Evolutionary conservation across 2,329 filamentous ascomycete genomes (phyloP), one percentile per base, ranked within the genome.

Genomic region (Magnaporthiopsis poae): DNA sequence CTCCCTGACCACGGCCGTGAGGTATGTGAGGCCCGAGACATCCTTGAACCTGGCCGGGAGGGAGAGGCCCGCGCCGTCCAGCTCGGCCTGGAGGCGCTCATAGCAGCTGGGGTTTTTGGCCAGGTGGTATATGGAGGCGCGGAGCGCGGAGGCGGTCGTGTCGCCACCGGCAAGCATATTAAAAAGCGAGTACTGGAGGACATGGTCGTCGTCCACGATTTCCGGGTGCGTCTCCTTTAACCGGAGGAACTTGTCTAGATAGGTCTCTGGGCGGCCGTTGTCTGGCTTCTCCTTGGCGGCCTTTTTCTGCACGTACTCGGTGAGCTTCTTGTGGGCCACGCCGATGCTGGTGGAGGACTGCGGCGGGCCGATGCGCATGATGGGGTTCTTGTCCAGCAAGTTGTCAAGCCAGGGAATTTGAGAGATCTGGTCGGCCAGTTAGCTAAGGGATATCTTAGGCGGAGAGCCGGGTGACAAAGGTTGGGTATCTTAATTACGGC

Each of bases 1-100:
- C 71, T 87, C 85, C n/a, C 79, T 80, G 25, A 86, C 76, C 2
- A 83, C 79, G 3, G 83, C 83, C 60, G 81, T 76, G 11, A 86
- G 77, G 70, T 84, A 81, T 25, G 74, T 75, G 12, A 77, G 73
- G 36, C 70, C 72, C 33, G 69, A 75, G 52, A 73, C 69, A 12
- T 67, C 68, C 11, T 66, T 63, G 64, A 61, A 69, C 11, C 61
- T 33, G 5, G 68, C 68, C 13, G 62, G 31, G 12, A 62, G 18
- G 59, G 33, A 25, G 3, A 31, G 69, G 2, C 59, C 62, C 2
- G 69, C 68, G 7, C 74, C 61, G 3, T 70, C 69, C 15, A 82
- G 71, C 66, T 82, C 80, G 2, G 68, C 39, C 21, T 73, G 74
- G 12, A 73, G 70, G 3, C 72, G 71, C 64, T 69, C 71, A 36